Base-by-base conservation (phyloP, 192 early-diverging fungal genomes). In the Glomus cerebriforme region DNA sequence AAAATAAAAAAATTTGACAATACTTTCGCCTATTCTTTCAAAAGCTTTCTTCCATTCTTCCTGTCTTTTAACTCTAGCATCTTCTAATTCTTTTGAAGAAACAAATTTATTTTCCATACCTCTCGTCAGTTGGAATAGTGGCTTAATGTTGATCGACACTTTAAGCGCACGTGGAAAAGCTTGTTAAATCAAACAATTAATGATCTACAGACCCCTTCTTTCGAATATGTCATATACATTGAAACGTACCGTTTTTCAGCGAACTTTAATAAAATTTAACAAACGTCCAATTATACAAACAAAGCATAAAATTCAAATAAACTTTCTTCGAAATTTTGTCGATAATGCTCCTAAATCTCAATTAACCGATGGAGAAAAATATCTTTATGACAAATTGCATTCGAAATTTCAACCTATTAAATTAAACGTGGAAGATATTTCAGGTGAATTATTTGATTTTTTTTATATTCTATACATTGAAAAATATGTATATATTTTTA, bases 361-460 rank as follows among this genome's bases (percentile, higher is more conserved):
- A 22, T 75, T 88, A 37, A 86, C 82, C 34, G 84, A 83, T 19
- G 94, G 94, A 43, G 95, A 97, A 85, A 84, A 88, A 65, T 85
- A 87, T 59, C 88, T 97, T 75, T 91, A 91, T 87, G 81, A 92
- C 64, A 96, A 95, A 84, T 89, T 97, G 27, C 81, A 82, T 39
- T 79, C 86, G 49, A 88, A 88, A 82, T 89, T 97, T 24, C 69
- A 84, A 27, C 93, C 96, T 63, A 87, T 86, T 62, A 89, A 84
- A 73, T 88, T 97, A 13, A 64, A 86, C 4, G 96, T 97, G 10
- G 84, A 87, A 49, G 96, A 98, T 82, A 89, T 96, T 31, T 96
- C 95, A 62, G 95, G 95, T 93, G 81, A 35, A 68, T 17, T 63
- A 39, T 17, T 7, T 9, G 62, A 31, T 29, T 60, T 4, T 62